Base-by-base conservation (phyloP, 2,329 filamentous ascomycete species). In the Lasiodiplodia sp. region DNA sequence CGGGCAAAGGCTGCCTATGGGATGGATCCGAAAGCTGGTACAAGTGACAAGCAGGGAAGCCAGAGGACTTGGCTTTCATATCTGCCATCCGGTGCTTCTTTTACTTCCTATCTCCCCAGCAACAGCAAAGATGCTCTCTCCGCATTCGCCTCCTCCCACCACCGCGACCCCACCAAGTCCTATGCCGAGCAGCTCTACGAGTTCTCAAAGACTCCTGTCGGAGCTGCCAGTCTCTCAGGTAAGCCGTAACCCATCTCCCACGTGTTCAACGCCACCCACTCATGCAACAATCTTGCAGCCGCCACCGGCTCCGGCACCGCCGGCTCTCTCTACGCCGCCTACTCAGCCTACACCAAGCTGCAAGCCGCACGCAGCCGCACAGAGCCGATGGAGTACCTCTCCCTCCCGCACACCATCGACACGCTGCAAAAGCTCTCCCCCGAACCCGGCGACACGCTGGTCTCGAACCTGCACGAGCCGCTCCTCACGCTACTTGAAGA, bases 121-220 rank as follows among this genome's bases (percentile, higher is more conserved):
- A 75, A 78, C 57, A 78, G 78, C 16, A 81, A 83, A 69, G 75
- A 74, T 6, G 79, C 81, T 2, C 75, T 85, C 6, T 83, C 82
- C 49, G 78, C 81, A 7, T 84, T 85, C 71, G 80, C 83, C 65
- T 71, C 78, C 40, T 80, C 78, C 62, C 82, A 84, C 70, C 72
- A 81, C 31, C 78, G 82, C 40, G 82, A 85, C 69, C 81, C 80
- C 2, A 82, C 78, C 65, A 85, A 85, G 72, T 81, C 81, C 55
- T 84, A 84, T 70, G 77, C 83, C 4, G 82, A 85, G 71, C 83
- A 85, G 70, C 74, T 85, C 16, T 82, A 83, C 68, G 83, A 84
- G 68, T 85, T 85, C 70, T 83, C 81, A 0, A 83, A 83, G 71
- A 85, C 83, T 7, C 83, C 83, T 4, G 83, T 85, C 4, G 83